phyloP scores from a whole-genome alignment of 768 basidiomycete genomes.

The Leccinum broughii region DNA sequence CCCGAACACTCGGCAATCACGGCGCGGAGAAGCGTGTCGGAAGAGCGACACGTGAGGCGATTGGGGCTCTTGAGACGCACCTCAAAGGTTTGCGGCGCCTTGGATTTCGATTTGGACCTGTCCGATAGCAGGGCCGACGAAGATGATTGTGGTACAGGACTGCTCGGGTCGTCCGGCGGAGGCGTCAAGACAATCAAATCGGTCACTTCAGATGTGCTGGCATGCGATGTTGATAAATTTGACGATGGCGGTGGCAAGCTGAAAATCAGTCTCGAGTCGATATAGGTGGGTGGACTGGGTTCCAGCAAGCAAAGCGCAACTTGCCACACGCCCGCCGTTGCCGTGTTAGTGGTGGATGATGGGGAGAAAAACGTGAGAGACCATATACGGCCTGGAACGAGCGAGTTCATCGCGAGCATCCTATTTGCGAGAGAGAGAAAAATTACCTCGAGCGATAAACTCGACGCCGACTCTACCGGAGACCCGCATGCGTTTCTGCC shows the following conservation, averaged over 20 bases:
- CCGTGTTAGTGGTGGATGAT: conserved; percentile 1
- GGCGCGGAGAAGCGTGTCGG: neutral
- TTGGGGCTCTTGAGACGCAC: conserved; percentile 33
- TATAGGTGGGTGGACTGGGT: conserved; percentile 56
- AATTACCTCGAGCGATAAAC: conserved; percentile 59
- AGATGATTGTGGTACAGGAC: neutral
- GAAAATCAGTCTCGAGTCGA: conserved; percentile 55
- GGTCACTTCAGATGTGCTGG: neutral
- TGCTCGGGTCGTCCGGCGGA: neutral
- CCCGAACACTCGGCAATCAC: conserved; percentile 5
- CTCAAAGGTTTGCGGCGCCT: conserved; percentile 9
- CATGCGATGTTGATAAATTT: neutral
- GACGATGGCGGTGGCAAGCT: conserved; percentile 29
- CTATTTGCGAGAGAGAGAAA: neutral
- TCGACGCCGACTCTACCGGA: conserved; percentile 54
- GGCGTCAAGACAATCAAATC: conserved; percentile 15
- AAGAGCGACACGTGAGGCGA: conserved; percentile 30
- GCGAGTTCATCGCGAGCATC: neutral
- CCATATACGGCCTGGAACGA: conserved; percentile 30
- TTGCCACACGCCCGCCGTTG: conserved; percentile 35
- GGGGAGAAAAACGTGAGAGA: conserved; percentile 25
- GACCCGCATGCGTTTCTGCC: conserved; percentile 73
- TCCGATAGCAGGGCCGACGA: neutral
- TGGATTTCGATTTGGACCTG: conserved; percentile 10
- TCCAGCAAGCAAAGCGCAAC: conserved; percentile 53